These are phyloP conservation scores for Botrytis cinerea DNA, from an alignment of 2,329 filamentous ascomycete species.

Conservation along the genomic window DNA sequence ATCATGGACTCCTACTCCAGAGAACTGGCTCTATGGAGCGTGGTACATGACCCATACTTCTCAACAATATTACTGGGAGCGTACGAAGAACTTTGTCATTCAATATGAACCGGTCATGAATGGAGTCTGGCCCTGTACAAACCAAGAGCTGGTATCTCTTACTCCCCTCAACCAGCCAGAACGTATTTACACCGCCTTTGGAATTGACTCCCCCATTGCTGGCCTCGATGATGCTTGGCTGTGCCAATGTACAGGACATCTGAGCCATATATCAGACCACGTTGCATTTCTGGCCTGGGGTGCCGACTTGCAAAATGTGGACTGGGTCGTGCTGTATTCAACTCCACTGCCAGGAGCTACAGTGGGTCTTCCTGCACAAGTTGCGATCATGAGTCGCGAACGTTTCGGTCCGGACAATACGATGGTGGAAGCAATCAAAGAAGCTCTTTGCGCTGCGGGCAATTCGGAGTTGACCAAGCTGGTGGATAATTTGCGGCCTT, in stretches of 20 bases:
- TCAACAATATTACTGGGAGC: slow-evolving; percentile 20
- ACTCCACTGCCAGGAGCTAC: slow-evolving; percentile 12
- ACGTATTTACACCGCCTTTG: slow-evolving; percentile 18
- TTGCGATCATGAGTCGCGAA: slow-evolving; percentile 14
- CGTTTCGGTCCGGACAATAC: slow-evolving; percentile 1
- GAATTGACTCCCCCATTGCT: slow-evolving; percentile 13
- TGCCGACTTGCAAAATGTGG: background rate
- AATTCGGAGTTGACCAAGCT: background rate
- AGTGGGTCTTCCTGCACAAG: slow-evolving; percentile 19
- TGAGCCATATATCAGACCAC: slow-evolving; percentile 16
- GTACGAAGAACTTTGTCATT: slow-evolving; percentile 18
- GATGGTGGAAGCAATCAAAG: slow-evolving; percentile 1
- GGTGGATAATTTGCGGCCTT: slow-evolving; percentile 15
- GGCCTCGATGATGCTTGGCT: slow-evolving; percentile 18
- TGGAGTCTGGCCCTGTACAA: slow-evolving; percentile 15
- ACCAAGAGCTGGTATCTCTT: slow-evolving; percentile 16
- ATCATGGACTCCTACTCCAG: slow-evolving; percentile 13
- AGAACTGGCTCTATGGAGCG: slow-evolving; percentile 15
- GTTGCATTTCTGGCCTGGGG: slow-evolving; percentile 23
- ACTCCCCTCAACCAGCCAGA: slow-evolving; percentile 16
- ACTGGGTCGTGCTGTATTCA: slow-evolving; percentile 19
- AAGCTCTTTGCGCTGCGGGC: background rate
- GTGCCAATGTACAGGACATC: slow-evolving; percentile 14
- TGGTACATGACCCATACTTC: slow-evolving; percentile 20
- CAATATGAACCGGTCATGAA: slow-evolving; percentile 20